These are phyloP conservation scores for Metschnikowia continentalis DNA, from an alignment of 805 yeast genomes.

Conservation along the genomic window DNA sequence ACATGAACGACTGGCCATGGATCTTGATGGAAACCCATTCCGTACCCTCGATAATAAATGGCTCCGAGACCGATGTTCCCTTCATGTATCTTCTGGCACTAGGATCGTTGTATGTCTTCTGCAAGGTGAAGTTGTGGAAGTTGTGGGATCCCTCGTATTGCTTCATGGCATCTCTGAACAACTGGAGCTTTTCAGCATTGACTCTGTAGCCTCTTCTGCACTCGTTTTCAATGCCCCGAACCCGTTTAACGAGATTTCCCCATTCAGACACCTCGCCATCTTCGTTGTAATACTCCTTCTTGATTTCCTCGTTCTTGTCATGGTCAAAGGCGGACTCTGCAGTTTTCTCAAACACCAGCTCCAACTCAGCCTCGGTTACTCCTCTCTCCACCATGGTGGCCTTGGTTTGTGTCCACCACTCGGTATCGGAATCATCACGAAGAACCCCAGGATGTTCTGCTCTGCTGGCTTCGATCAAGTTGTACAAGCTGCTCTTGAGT, in stretches of 20 bases:
- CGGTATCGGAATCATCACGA: slow-evolving; percentile 64
- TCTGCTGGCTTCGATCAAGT: slow-evolving; percentile 52
- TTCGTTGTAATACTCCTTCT: slow-evolving; percentile 28
- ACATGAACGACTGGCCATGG: slow-evolving; percentile 97
- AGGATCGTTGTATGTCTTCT: slow-evolving; percentile 79
- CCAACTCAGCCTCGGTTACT: slow-evolving; percentile 11
- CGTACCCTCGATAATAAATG: slow-evolving; percentile 86
- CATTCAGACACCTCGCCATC: slow-evolving; percentile 34
- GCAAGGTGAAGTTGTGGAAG: slow-evolving; percentile 83
- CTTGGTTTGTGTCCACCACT: slow-evolving; percentile 48
- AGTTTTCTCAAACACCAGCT: slow-evolving; percentile 27
- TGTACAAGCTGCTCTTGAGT: slow-evolving; percentile 63
- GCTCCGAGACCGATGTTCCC: slow-evolving; percentile 72
- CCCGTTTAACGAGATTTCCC: slow-evolving; percentile 43
- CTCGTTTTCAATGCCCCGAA: slow-evolving; percentile 60
- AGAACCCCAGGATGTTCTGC: slow-evolving; percentile 54
- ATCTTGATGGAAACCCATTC: slow-evolving; percentile 96
- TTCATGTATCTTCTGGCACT: slow-evolving; percentile 84
- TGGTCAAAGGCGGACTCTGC: slow-evolving; percentile 27
- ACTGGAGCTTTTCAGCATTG: slow-evolving; percentile 53
- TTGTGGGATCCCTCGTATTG: slow-evolving; percentile 84
- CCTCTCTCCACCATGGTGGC: slow-evolving; percentile 23
- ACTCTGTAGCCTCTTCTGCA: slow-evolving; percentile 69
- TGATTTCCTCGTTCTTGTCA: slow-evolving; percentile 25
- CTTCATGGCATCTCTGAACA: slow-evolving; percentile 64